Base-by-base conservation (phyloP, 805 yeast species). In the Saturnispora galanensis region DNA sequence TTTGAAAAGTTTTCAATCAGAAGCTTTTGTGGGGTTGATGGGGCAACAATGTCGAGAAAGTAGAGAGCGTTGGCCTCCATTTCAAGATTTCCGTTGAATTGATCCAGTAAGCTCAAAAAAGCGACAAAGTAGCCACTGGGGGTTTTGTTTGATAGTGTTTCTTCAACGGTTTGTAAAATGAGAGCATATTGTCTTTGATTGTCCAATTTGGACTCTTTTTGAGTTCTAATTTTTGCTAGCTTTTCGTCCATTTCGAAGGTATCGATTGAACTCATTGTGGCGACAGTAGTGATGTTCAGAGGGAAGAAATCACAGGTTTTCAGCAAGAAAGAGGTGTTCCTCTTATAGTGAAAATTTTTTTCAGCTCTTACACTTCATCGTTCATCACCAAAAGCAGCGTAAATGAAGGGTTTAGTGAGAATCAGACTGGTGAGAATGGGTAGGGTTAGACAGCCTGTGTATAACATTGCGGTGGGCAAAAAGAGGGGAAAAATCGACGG, bases 341-440 rank as follows among this genome's bases (percentile, higher is more conserved):
- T 7, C 12, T 10, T n/a, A 4, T 11, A 39, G 28, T 30, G 29
- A 39, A 30, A 31, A 18, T 38, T 38, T 38, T 38, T 21, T 38
- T n/a, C 21, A 8, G n/a, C 16, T 38, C 12, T 17, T 31, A 7
- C 13, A 18, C 26, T 36, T 21, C 28, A 15, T 15, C 18, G 12
- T 16, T 21, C 11, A 13, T 38, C 40, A 38, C n/a, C 11, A 12
- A 30, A 26, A 36, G 34, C 31, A 39, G 16, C 33, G 17, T 17
- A 36, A 21, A 76, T 74, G 73, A 79, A 79, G 54, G 88, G 90
- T 33, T 70, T 83, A 30, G 85, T 89, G 30, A 78, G 93, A 64
- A 87, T 93, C 58, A 77, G 97, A 59, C 70, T 93, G 47, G 95
- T 97, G 40, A 73, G 97, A 51, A 88, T 90, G 66, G 98, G 98